These are phyloP conservation scores for Annulohypoxylon moriforme DNA, from an alignment of 495 filamentous ascomycete genomes.

Conservation along the genomic window DNA sequence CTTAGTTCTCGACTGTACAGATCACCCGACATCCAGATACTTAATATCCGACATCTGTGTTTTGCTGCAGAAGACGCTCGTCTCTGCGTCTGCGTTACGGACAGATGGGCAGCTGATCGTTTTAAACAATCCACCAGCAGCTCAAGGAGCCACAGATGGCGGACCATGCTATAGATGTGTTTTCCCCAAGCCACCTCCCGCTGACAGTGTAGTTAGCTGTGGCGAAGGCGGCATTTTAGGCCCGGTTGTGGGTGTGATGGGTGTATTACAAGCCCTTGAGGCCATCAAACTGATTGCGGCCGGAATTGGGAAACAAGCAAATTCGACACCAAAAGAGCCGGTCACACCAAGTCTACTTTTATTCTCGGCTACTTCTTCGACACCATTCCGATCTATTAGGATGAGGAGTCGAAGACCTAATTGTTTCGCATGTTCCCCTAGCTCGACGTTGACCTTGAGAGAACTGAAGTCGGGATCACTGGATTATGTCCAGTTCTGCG, in stretches of 20 bases:
- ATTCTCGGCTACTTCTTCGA: conserved; percentile 75
- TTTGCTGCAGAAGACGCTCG: conserved; percentile 78
- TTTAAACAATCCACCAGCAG: conserved; percentile 72
- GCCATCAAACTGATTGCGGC: conserved; percentile 81
- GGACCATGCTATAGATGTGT: conserved; percentile 95
- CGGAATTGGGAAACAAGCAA: conserved; percentile 25
- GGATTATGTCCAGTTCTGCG: conserved; percentile 87
- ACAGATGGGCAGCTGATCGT: conserved; percentile 92
- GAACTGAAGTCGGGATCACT: conserved; percentile 70
- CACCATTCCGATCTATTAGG: conserved; percentile 77
- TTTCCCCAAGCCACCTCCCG: conserved; percentile 86
- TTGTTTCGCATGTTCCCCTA: conserved; percentile 80
- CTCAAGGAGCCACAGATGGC: conserved; percentile 52
- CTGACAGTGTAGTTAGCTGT: conserved; percentile 80
- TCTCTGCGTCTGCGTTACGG: conserved; percentile 87
- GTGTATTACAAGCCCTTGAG: conserved; percentile 88
- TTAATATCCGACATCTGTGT: conserved; percentile 92
- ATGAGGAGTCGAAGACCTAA: conserved; percentile 72
- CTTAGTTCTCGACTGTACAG: conserved; percentile 91
- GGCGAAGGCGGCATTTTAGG: conserved; percentile 93
- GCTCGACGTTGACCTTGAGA: conserved; percentile 68
- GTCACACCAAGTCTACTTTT: conserved; percentile 67
- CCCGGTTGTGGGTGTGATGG: conserved; percentile 94
- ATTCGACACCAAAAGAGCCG: conserved; percentile 35
- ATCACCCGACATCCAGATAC: conserved; percentile 90